These are phyloP conservation scores for Ramaria rubella DNA, from an alignment of 768 basidiomycete species.

Conservation along the genomic window DNA sequence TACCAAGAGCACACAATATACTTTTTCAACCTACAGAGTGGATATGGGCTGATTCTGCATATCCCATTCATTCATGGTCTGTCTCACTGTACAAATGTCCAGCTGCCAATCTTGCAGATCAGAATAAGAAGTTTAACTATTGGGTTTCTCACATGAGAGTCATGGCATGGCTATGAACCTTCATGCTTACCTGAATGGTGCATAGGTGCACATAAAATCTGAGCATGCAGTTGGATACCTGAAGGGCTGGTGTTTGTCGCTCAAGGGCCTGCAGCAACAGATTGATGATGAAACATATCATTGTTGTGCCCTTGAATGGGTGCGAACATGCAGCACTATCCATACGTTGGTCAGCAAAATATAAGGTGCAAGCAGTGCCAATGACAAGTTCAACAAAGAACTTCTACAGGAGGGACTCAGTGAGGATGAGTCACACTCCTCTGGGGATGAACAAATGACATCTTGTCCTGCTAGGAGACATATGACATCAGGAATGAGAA, in stretches of 20 bases:
- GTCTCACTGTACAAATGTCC: constrained; percentile 29
- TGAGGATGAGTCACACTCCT: background rate
- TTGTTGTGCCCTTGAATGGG: constrained; percentile 27
- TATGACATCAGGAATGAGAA: background rate
- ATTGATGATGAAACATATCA: constrained; percentile 23
- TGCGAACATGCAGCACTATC: constrained; percentile 24
- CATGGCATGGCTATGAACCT: background rate
- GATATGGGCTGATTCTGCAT: constrained; percentile 28
- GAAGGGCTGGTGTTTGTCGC: constrained; percentile 34
- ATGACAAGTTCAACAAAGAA: constrained; percentile 23
- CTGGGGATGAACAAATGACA: background rate
- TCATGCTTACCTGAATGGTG: background rate
- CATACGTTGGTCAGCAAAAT: constrained; percentile 18
- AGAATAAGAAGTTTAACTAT: constrained; percentile 24
- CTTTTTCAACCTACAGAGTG: constrained; percentile 17
- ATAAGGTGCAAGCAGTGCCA: constrained; percentile 5
- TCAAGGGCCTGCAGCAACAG: constrained; percentile 24
- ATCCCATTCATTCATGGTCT: constrained; percentile 24
- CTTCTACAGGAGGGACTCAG: constrained; percentile 14
- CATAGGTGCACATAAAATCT: constrained; percentile 26
- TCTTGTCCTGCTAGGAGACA: too few species aligned
- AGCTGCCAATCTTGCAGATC: constrained; percentile 13
- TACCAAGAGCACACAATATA: constrained; percentile 10
- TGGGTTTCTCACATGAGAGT: background rate
- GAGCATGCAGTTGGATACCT: constrained; percentile 36